These are phyloP conservation scores for Lactarius vividus DNA, from an alignment of 768 basidiomycete species.

Conservation along the genomic window DNA sequence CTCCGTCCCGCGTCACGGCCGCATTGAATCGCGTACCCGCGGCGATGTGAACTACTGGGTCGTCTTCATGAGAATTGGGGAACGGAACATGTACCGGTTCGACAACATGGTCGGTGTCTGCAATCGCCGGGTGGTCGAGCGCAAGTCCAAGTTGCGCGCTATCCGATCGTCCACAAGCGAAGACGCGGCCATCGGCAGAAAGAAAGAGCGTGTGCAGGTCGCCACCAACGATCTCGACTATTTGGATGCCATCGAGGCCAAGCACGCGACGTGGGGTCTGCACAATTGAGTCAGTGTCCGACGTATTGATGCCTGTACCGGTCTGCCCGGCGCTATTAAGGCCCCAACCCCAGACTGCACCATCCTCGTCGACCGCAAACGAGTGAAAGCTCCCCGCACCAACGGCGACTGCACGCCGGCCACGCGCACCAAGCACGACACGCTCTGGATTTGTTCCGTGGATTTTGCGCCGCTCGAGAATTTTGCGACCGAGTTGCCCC, in stretches of 20 bases:
- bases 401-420: slow-evolving; percentile 61
- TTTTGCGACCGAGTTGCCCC: slow-evolving; percentile 86
- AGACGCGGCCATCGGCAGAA: slow-evolving; percentile 79
- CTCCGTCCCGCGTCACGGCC: slow-evolving; percentile 63
- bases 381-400: slow-evolving; percentile 86
- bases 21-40: slow-evolving; percentile 73
- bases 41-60: slow-evolving; percentile 63
- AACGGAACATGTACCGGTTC: slow-evolving; percentile 67
- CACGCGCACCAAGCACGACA: slow-evolving; percentile 68
- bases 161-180: slow-evolving; percentile 81
- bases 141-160: slow-evolving; percentile 78
- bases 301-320: slow-evolving; percentile 53
- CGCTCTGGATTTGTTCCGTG: slow-evolving; percentile 88
- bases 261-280: slow-evolving; percentile 63
- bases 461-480: slow-evolving; percentile 83
- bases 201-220: slow-evolving; percentile 91
- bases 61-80: slow-evolving; percentile 48
- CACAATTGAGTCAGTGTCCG: slow-evolving; percentile 51
- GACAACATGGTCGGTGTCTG: slow-evolving; percentile 56
- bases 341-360: slow-evolving; percentile 94
- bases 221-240: slow-evolving; percentile 77
- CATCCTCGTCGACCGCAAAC: slow-evolving; percentile 83
- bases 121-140: slow-evolving; percentile 64
- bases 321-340: slow-evolving; percentile 87
- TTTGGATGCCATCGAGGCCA: slow-evolving; percentile 53